Evolutionary conservation across 1,284 basidiomycete genomes (phyloP), one percentile per base, ranked within the genome.

Genomic region (Schizophyllum commune): DNA sequence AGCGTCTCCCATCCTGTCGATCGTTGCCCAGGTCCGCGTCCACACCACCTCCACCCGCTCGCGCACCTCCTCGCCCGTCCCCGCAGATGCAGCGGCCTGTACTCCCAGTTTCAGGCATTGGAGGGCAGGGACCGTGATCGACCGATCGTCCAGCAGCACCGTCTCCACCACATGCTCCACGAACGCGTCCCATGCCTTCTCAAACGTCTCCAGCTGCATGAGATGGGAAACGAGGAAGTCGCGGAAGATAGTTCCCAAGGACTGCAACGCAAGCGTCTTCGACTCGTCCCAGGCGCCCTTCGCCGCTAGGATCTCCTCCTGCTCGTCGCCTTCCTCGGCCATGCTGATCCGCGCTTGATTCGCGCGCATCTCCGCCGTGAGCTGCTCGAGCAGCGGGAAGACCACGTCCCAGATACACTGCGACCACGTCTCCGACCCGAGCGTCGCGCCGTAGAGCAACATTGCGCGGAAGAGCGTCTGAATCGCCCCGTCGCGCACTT

Each of bases 391-490:
- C 0, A 99, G 78, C 1, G 96, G 94, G 72, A 97, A 95, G 9
- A 93, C 85, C 58, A 98, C 84, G 68, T 91, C 88, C 88, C 90
- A 92, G 27, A 96, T 79, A 65, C 92, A 92, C 59, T 91, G 83
- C 57, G 91, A 85, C 97, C 96, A 99, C 0, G 91, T 91, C 4
- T 84, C 83, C 21, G 83, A 70, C 65, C 86, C 88, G 56, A 98
- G 78, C 1, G 88, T 90, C 9, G 85, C 84, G 4, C 95, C 96
- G 71, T 98, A 98, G 19, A 98, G 81, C 72, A 96, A 93, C 73
- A 98, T 83, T 0, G 94, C 94, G 54, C 95, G 83, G 77, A 98
- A 99, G 60, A 99, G 75, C 1, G 95, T 98, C 72, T 97, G 94
- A 62, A 98, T 96, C 2, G 96, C 94, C 1, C 94, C 93, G 64